Conservation (phyloP, 106 monocot species). For the Apostasia shenzhenica region DNA sequence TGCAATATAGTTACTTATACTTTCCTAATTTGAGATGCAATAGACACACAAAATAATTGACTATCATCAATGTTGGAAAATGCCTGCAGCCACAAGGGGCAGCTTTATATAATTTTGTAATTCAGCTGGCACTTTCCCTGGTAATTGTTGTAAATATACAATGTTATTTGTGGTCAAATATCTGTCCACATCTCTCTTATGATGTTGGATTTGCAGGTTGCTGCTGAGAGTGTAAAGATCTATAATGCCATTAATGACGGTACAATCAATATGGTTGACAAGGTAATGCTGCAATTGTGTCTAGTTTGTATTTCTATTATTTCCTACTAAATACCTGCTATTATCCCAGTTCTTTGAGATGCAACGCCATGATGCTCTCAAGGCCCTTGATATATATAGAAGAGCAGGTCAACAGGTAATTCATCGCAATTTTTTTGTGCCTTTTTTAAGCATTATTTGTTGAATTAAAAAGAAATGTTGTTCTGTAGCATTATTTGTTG, state of each 20-base stretch:
- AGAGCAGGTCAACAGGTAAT: conserved; percentile 78
- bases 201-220: conserved; percentile 47
- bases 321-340: not conserved
- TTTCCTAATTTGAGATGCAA: not conserved
- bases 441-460: too few species aligned
- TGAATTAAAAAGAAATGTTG: too few species aligned
- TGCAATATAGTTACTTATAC: not conserved
- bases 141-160: not conserved
- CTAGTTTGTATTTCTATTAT: not conserved
- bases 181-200: not conserved
- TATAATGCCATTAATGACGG: conserved; percentile 86
- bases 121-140: conserved; percentile 68
- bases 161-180: conserved; percentile 1
- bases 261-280: conserved; percentile 85
- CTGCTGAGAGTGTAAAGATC: conserved; percentile 77
- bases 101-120: conserved; percentile 66
- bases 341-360: conserved; percentile 93
- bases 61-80: conserved; percentile 4
- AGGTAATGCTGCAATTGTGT: conserved; percentile 36
- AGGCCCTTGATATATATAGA: conserved; percentile 82
- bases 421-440: not conserved
- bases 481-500: too few species aligned
- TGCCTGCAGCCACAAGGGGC: conserved; percentile 88
- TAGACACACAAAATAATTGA: not conserved
- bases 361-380: conserved; percentile 81